Percentiles rank a stretch among this genome's conserved stretches.
phyloP scores from a whole-genome alignment of 1,284 basidiomycete species.

The Entoloma clypeatum region DNA sequence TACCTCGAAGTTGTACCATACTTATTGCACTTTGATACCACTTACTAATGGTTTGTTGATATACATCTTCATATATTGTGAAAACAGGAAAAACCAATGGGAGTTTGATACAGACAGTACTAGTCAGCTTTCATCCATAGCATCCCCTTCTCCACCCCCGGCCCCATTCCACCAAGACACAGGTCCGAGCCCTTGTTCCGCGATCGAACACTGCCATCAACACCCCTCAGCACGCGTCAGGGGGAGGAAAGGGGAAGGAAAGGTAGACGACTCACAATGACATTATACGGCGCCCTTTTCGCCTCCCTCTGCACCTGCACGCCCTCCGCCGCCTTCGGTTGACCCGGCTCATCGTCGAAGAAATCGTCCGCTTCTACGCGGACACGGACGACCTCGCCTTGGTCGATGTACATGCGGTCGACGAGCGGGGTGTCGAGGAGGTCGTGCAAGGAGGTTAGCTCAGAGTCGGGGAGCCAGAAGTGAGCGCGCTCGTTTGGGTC shows the following conservation, averaged over 20 bases:
- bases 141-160: conserved; percentile 35
- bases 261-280: conserved; percentile 53
- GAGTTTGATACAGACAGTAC: background rate
- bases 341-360: conserved; percentile 88
- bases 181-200: conserved; percentile 85
- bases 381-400: conserved; percentile 81
- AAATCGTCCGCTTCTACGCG: conserved; percentile 88
- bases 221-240: conserved; percentile 7
- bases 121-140: conserved; percentile 38
- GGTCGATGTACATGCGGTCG: conserved; percentile 84
- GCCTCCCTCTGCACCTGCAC: conserved; percentile 52
- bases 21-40: no score
- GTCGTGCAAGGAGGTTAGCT: conserved; percentile 52
- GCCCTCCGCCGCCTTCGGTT: conserved; percentile 68
- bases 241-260: background rate
- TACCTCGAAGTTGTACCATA: no score
- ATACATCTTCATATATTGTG: no score
- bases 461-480: conserved; percentile 74
- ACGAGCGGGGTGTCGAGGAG: conserved; percentile 65
- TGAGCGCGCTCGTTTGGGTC: conserved; percentile 79
- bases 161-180: conserved; percentile 66
- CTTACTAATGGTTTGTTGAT: no score
- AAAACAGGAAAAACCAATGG: no score
- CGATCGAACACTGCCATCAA: conserved; percentile 71
- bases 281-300: conserved; percentile 67